Evolutionary conservation across 257 asterid genomes (phyloP).

Genomic region (Solanum etuberosum): DNA sequence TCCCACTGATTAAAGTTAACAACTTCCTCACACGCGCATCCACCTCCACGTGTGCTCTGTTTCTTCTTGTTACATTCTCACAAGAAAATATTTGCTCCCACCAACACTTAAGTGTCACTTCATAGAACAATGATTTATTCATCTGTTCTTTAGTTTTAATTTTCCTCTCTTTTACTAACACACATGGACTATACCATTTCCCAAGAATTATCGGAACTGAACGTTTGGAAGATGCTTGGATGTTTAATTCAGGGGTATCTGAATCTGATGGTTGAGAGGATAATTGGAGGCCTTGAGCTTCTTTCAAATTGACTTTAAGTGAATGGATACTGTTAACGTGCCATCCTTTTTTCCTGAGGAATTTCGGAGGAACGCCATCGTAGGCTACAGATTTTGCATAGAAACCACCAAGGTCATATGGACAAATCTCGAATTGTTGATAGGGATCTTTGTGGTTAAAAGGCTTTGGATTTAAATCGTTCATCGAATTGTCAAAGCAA

Average conservation of each 20-base stretch:
- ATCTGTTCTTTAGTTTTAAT: slow-evolving; percentile 27
- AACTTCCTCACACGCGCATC: slow-evolving; percentile 40
- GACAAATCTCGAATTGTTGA: slow-evolving; percentile 60
- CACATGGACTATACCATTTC: slow-evolving; percentile 64
- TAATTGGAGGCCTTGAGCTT: slow-evolving; percentile 37
- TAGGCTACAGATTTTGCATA: slow-evolving; percentile 57
- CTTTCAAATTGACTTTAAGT: slow-evolving; percentile 23
- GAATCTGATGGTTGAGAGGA: slow-evolving; percentile 5
- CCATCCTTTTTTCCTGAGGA: slow-evolving; percentile 65
- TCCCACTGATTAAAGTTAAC: slow-evolving; percentile 34
- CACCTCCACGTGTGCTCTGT: slow-evolving; percentile 14
- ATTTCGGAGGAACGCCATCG: slow-evolving; percentile 65
- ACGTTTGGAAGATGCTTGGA: slow-evolving; percentile 33
- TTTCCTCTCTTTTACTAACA: slow-evolving; percentile 39
- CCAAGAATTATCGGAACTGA: slow-evolving; percentile 46
- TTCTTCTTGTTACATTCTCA: slow-evolving; percentile 19
- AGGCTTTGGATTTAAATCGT: slow-evolving; percentile 27
- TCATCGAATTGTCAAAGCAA: slow-evolving; percentile 24
- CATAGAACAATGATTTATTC: slow-evolving; percentile 43
- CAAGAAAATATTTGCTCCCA: slow-evolving; percentile 57
- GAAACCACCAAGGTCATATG: slow-evolving; percentile 44
- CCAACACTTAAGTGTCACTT: slow-evolving; percentile 60
- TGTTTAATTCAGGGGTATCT: slow-evolving; percentile 32
- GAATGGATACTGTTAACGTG: slow-evolving; percentile 29
- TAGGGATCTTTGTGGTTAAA: slow-evolving; percentile 59